Conservation (phyloP, 257 asterid genomes). For the Haberlea rhodopensis region DNA sequence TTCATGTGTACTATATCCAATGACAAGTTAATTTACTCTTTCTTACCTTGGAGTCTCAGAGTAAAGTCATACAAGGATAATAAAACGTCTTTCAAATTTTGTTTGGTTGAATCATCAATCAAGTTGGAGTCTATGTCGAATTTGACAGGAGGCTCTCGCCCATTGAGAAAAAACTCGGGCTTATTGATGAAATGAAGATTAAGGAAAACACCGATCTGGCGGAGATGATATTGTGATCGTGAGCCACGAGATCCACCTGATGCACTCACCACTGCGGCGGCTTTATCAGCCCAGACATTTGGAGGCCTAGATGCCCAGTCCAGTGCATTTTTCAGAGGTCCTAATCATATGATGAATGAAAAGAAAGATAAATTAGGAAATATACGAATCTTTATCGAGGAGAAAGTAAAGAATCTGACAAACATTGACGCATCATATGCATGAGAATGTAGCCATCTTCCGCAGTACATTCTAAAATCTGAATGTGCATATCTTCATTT, state of each 20-base stretch:
- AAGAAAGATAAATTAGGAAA: background rate
- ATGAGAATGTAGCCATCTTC: no score
- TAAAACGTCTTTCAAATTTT: conserved; percentile 49
- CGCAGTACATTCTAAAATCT: no score
- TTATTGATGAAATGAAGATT: conserved; percentile 91
- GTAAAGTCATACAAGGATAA: conserved; percentile 53
- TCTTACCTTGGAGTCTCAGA: conserved; percentile 54
- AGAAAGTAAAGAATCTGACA: no score
- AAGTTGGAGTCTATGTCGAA: conserved; percentile 65
- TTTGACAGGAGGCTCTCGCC: conserved; percentile 56
- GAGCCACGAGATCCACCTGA: conserved; percentile 83
- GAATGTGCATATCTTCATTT: no score
- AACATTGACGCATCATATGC: no score
- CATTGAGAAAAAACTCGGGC: conserved; percentile 70
- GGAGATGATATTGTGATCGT: conserved; percentile 77
- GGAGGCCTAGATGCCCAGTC: conserved; percentile 95
- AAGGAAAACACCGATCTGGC: conserved; percentile 77
- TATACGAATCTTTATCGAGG: no score
- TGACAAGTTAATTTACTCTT: no score
- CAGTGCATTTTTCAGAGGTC: conserved; percentile 76
- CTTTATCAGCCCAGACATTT: conserved; percentile 73
- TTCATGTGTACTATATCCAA: no score
- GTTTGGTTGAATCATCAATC: conserved; percentile 53
- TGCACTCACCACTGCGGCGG: conserved; percentile 72
- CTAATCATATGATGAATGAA: conserved; percentile 25